Conservation (phyloP, 495 filamentous ascomycete species). For the Xeromyces bisporus region DNA sequence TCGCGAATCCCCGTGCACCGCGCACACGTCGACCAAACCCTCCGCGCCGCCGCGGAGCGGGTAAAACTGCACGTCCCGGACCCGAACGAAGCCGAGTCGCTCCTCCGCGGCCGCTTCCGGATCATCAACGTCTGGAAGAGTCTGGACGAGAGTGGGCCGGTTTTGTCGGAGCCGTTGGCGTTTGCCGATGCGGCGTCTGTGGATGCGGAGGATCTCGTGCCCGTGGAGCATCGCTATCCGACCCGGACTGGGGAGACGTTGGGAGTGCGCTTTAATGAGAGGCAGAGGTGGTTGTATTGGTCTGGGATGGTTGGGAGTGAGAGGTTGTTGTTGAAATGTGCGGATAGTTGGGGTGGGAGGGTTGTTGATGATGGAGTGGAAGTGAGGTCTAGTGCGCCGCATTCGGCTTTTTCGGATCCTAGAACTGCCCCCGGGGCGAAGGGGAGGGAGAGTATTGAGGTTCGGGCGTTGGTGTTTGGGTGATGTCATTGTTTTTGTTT, state of each 20-base stretch:
- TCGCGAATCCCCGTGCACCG: constrained; percentile 45
- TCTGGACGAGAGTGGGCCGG: constrained; percentile 52
- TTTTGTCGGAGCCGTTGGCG: constrained; percentile 52
- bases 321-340: constrained; percentile 67
- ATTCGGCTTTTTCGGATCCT: constrained; percentile 67
- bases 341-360: constrained; percentile 46
- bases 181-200: constrained; percentile 49
- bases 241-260: constrained; percentile 59
- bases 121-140: constrained; percentile 86
- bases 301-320: constrained; percentile 63
- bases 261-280: constrained; percentile 41
- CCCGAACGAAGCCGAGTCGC: constrained; percentile 34
- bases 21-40: constrained; percentile 76
- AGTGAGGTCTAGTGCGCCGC: no score
- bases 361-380: constrained; percentile 38
- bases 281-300: constrained; percentile 61
- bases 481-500: no score
- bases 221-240: constrained; percentile 61
- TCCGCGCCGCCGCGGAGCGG: constrained; percentile 41
- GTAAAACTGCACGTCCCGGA: constrained; percentile 46
- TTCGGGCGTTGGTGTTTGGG: constrained; percentile 71
- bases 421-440: constrained; percentile 41
- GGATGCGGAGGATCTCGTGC: constrained; percentile 44
- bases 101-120: constrained; percentile 48
- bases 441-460: constrained; percentile 70